phyloP scores from a whole-genome alignment of 1,139 yeast species.

The Eremothecium sinecaudum region DNA sequence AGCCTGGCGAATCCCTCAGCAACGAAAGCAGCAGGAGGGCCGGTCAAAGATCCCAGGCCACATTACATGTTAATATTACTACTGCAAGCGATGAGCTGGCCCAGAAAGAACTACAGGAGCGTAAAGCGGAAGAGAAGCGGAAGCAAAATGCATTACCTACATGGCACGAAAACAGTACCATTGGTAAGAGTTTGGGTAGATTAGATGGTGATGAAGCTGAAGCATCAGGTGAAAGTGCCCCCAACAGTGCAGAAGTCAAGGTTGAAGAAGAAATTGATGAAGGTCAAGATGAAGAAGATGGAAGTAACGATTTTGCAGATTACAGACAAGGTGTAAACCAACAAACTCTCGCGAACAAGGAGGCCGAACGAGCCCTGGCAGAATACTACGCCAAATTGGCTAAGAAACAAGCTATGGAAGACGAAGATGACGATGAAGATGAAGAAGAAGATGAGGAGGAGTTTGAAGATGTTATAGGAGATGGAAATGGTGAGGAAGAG shows the following conservation, averaged over 20 bases:
- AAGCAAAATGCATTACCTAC: conserved; percentile 93
- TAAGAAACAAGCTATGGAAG: conserved; percentile 42
- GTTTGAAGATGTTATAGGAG: conserved; percentile 15
- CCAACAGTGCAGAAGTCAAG: neutral
- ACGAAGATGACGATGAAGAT: conserved; percentile 39
- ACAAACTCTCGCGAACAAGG: conserved; percentile 37
- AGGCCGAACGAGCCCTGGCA: conserved; percentile 51
- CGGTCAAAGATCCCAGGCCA: conserved; percentile 42
- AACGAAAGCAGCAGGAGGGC: conserved; percentile 34
- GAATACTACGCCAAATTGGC: conserved; percentile 53
- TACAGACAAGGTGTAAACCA: neutral
- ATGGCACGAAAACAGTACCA: conserved; percentile 90
- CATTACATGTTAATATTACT: conserved; percentile 83
- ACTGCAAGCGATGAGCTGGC: conserved; percentile 74
- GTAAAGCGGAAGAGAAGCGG: conserved; percentile 65
- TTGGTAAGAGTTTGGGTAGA: conserved; percentile 55
- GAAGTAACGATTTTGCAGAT: neutral
- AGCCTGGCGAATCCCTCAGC: conserved; percentile 32
- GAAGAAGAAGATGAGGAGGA: conserved; percentile 31
- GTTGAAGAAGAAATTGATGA: conserved; percentile 5
- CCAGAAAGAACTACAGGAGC: conserved; percentile 54
- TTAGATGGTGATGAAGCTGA: conserved; percentile 37
- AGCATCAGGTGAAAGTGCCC: conserved; percentile 2
- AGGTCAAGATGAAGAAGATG: conserved; percentile 7
- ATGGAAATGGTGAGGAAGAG: conserved; percentile 38